Evolutionary conservation across 169 alveolate genomes (phyloP).

Genomic region (Cryptosporidium viatorum): DNA sequence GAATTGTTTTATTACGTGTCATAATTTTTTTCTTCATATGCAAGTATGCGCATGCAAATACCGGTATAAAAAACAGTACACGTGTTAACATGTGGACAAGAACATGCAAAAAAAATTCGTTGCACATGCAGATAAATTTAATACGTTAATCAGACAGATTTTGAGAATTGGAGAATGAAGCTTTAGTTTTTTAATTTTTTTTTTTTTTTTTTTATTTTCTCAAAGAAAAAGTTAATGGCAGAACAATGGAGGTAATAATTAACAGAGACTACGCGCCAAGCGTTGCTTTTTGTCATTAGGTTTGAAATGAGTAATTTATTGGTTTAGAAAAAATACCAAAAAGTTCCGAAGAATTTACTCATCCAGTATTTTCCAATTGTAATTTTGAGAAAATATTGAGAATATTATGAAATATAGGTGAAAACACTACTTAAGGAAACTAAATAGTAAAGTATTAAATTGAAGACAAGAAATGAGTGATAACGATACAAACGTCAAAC

Average conservation of each 20-base stretch:
- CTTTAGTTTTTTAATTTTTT: background rate
- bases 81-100: slow-evolving; percentile 15
- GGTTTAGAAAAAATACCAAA: background rate
- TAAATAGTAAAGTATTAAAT: background rate
- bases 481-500: slow-evolving; percentile 89
- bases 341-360: background rate
- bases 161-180: background rate
- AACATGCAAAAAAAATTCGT: background rate
- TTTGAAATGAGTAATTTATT: background rate
- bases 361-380: background rate
- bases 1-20: background rate
- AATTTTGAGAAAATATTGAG: background rate
- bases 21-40: background rate
- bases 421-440: background rate
- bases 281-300: background rate
- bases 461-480: slow-evolving; percentile 78
- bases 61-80: background rate
- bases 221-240: background rate
- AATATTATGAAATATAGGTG: background rate
- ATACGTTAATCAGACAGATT: background rate
- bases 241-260: slow-evolving; percentile 2
- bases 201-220: background rate
- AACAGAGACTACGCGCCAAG: slow-evolving; percentile 4
- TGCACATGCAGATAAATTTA: background rate
- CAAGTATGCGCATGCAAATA: slow-evolving; percentile 8